Base-by-base conservation (phyloP, 148 eudicot genomes). In the Camellia sinensis region DNA sequence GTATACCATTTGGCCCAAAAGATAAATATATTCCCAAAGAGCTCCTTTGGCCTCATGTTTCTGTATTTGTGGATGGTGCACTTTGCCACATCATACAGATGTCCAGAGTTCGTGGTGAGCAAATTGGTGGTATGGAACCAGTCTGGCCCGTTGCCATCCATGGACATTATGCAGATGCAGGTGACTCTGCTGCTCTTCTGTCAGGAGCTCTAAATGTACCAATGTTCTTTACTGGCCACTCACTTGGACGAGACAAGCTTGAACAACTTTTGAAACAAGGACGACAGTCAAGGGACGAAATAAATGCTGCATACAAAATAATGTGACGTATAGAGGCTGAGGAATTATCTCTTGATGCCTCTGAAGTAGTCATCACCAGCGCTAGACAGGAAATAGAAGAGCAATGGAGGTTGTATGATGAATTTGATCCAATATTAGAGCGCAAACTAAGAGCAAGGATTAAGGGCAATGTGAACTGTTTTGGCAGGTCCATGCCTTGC, bases 1-100 rank as follows among this genome's bases (percentile, higher is more conserved):
- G 98, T 29, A 91, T 94, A 80, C 98, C 98, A 41, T 94, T 91
- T 79, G 98, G 98, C 19, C 93, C 97, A 1, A 92, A 82, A 78
- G 97, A 94, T 81, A 90, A 92, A 74, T 94, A 94, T 82, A 84
- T 94, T 61, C 88, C 92, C 12, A 94, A 94, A 82, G 98, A 94
- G 83, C 88, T 84, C 5, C 88, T 91, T 7, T 94, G 98, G 98
- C 97, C 98, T 12, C 74, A 94, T 77, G 88, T 91, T 67, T 88
- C 95, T 70, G 98, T 92, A 83, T 94, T 94, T 86, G 98, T 94
- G 71, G 98, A 94, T 83, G 97, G 94, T 72, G 98, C 98, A 73
- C 90, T 94, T 73, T 85, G 69, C 83, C 97, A 94, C 81, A 81
- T 94, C 69, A 86, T 92, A 19, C 98, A 94, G 80, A 92, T 94